phyloP scores from a whole-genome alignment of 2,329 filamentous ascomycete genomes.

The Epichloe coenophiala region DNA sequence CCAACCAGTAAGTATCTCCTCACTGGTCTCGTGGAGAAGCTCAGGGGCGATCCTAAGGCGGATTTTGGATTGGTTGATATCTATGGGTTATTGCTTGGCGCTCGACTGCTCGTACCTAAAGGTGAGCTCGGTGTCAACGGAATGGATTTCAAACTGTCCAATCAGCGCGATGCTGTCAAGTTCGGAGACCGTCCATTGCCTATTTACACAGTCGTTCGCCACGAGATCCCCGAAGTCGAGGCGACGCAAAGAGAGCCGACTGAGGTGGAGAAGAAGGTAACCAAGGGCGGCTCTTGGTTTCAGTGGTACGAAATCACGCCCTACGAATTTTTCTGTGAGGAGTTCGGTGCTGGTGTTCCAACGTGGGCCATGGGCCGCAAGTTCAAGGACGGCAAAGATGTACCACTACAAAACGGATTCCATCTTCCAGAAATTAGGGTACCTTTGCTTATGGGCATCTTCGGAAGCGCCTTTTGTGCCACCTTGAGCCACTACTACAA shows the following conservation, averaged over 20 bases:
- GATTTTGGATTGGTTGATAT: conserved; percentile 86
- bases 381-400: conserved; percentile 53
- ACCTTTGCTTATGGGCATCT: conserved; percentile 82
- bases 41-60: conserved; percentile 57
- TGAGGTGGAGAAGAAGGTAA: conserved; percentile 27
- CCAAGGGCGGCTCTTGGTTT: conserved; percentile 70
- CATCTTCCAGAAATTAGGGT: conserved; percentile 74
- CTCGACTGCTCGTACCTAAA: conserved; percentile 68
- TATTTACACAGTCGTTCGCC: conserved; percentile 89
- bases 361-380: conserved; percentile 83
- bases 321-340: conserved; percentile 91
- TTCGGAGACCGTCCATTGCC: conserved; percentile 75
- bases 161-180: conserved; percentile 63
- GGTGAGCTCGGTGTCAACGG: conserved; percentile 64
- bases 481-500: conserved; percentile 93
- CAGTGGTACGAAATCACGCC: conserved; percentile 97
- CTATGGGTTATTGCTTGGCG: conserved; percentile 76
- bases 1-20: conserved; percentile 90
- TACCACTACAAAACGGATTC: conserved; percentile 44
- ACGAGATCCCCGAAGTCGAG: conserved; percentile 66
- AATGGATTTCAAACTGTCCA: conserved; percentile 79
- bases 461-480: conserved; percentile 91
- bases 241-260: conserved; percentile 17
- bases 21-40: conserved; percentile 79
- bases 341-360: conserved; percentile 80